Evolutionary conservation across 2,329 filamentous ascomycete genomes (phyloP), one percentile per base, ranked within the genome.

Genomic region (Fusarium coicis): DNA sequence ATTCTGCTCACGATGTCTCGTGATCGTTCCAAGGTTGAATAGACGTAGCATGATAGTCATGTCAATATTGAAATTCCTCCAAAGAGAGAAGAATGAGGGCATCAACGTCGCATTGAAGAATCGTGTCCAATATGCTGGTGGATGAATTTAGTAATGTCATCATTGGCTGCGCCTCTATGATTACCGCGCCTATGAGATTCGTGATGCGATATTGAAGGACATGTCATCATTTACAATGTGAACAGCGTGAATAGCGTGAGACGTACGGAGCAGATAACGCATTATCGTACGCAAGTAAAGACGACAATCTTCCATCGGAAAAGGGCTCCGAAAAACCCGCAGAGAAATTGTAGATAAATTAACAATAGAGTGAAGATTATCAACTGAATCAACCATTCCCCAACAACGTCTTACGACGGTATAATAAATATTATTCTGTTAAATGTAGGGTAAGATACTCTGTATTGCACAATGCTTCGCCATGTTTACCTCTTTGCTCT

Each of bases 301-400:
- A 7, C 0, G 5, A 19, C 5, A 14, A 7, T 26, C 14, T 21
- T 21, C 6, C 19, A 21, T 4, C 6, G 4, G 32, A 34, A 34
- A 34, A 34, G 30, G 30, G 30, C 2, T 32, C 11, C 11, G 30
- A 32, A 32, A 47, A n/a, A 10, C 7, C 12, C 14, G 6, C 10
- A 9, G 10, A 34, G 15, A 2, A 6, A 50, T 7, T 14, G 15
- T 15, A 10, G 0, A 5, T 15, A 10, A 9, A 8, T 15, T 4
- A 8, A 10, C 5, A 0, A 5, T 18, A 15, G 16, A 23, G 16
- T n/a, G 0, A 34, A 23, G 0, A 19, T 4, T 1, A 15, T 19
- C 9, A 21, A 3, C 12, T 21, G 2, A 9, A 16, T 10, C 2
- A 9, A 12, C 9, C 5, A 10, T 6, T 3, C 4, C 2, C 6